Base-by-base conservation (phyloP, 108 stramenopile genomes). In the Pseudonitzschia delicatissima region DNA sequence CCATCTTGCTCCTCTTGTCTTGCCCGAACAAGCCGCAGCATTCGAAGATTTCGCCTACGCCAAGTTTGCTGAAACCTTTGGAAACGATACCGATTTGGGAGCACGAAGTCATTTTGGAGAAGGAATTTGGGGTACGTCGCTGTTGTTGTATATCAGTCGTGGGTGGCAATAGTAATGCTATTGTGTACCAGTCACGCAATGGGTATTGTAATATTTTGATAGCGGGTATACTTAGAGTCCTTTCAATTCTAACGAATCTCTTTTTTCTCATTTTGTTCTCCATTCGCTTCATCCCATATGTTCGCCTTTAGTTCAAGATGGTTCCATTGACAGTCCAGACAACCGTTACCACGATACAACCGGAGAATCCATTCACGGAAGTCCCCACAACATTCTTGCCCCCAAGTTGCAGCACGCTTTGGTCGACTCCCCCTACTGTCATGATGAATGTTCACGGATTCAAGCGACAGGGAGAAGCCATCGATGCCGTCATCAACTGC, bases 371-470 rank as follows among this genome's bases (percentile, higher is more conserved):
- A 48, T 23, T 48, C 47, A 48, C 47, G 47, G 23, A 23, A 48
- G 47, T 7, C 21, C 20, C 7, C 20, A 48, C 20, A 23, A 7
- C 2, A 23, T 48, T 48, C 21, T 23, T 5, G 23, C 47, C 9
- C 47, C 47, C 9, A 48, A 48, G 17, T 48, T 5, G 7, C 47
- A 48, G 20, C 47, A 48, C 20, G 23, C 47, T 4, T 23, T 23
- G 17, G 47, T n/a, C n/a, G 47, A 21, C 20, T 23, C 20, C 47
- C 20, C 17, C 47, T 18, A 1, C 47, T 48, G 20, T 48, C 2
- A 48, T 48, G 47, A 48, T 48, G 47, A 23, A 48, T 23, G 47
- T 48, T 6, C 47, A 48, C 47, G n/a, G 47, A 2, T 48, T 48
- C 23, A 18, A 18, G 21, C 47, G 23, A 23, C 47, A 48, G 17